Percentiles rank a stretch among this genome's conserved stretches.
Conservation (phyloP, 1,284 basidiomycete genomes). For the Pseudozyma flocculosa region DNA sequence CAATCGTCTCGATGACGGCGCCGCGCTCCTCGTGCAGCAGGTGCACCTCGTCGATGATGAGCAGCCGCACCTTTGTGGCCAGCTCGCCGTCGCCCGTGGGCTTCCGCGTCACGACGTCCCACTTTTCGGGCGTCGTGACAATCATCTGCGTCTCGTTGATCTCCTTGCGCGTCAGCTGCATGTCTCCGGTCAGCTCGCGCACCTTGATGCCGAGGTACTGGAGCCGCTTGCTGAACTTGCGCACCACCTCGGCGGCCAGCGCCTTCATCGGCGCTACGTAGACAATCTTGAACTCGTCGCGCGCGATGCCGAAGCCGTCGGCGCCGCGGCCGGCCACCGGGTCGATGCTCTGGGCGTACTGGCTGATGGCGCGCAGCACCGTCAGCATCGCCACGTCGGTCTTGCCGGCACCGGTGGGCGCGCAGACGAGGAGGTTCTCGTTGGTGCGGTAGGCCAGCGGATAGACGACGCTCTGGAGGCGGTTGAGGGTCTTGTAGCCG, state of each 20-base stretch:
- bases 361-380: conserved; percentile 82
- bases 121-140: conserved; percentile 98
- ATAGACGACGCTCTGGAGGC: conserved; percentile 93
- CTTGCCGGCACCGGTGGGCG: conserved; percentile 69
- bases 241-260: conserved; percentile 88
- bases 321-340: conserved; percentile 61
- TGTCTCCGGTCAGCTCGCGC: conserved; percentile 95
- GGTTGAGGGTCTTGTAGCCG: conserved; percentile 82
- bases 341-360: conserved; percentile 71
- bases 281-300: conserved; percentile 80
- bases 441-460: conserved; percentile 90
- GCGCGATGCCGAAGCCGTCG: conserved; percentile 42
- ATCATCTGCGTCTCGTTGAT: conserved; percentile 97
- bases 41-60: conserved; percentile 99
- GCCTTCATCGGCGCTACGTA: conserved; percentile 99
- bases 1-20: conserved; percentile 97
- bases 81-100: conserved; percentile 95
- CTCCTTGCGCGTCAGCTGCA: conserved; percentile 93
- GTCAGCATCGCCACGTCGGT: conserved; percentile 97
- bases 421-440: conserved; percentile 86
- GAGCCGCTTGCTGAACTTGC: conserved; percentile 87
- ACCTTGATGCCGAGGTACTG: conserved; percentile 85
- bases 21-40: conserved; percentile 96
- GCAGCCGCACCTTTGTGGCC: conserved; percentile 77
- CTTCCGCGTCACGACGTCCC: conserved; percentile 98